Percentiles rank a stretch among this genome's conserved stretches.
These are phyloP conservation scores for Xylariales sp. DNA, from an alignment of 2,329 filamentous ascomycete genomes.

Conservation along the genomic window DNA sequence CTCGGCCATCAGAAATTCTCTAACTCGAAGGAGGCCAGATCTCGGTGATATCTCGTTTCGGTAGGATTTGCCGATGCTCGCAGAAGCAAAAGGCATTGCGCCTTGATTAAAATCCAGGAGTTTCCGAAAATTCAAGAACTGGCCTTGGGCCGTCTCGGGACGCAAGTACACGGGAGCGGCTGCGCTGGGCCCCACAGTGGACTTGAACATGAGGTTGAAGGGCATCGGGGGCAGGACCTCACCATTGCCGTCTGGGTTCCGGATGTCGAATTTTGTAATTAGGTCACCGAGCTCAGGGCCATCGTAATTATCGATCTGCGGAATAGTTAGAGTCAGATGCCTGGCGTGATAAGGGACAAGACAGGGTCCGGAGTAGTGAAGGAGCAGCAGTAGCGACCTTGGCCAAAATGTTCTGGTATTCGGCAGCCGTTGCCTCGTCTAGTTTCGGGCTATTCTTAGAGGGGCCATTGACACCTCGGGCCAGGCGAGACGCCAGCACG, in stretches of 20 bases:
- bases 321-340: background rate
- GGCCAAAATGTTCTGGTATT: conserved; percentile 74
- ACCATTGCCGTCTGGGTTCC: conserved; percentile 71
- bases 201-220: conserved; percentile 81
- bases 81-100: conserved; percentile 76
- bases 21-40: conserved; percentile 72
- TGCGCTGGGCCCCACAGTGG: conserved; percentile 73
- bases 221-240: conserved; percentile 70
- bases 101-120: conserved; percentile 76
- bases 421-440: conserved; percentile 69
- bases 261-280: conserved; percentile 73
- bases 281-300: conserved; percentile 71
- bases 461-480: conserved; percentile 68
- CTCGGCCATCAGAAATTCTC: conserved; percentile 74
- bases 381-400: conserved; percentile 53
- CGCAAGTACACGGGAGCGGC: conserved; percentile 71
- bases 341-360: background rate
- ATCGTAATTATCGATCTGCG: conserved; percentile 71
- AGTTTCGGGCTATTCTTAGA: conserved; percentile 65
- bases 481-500: conserved; percentile 75
- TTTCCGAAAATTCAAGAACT: conserved; percentile 76
- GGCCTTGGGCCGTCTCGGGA: conserved; percentile 72
- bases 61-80: conserved; percentile 77
- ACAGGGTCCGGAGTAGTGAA: background rate
- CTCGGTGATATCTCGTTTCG: conserved; percentile 77